A percentile compares a stretch with the other conserved stretches of the same genome.
These are phyloP conservation scores for Camellia oleifera DNA, from an alignment of 179 eudicot genomes.

Conservation along the genomic window DNA sequence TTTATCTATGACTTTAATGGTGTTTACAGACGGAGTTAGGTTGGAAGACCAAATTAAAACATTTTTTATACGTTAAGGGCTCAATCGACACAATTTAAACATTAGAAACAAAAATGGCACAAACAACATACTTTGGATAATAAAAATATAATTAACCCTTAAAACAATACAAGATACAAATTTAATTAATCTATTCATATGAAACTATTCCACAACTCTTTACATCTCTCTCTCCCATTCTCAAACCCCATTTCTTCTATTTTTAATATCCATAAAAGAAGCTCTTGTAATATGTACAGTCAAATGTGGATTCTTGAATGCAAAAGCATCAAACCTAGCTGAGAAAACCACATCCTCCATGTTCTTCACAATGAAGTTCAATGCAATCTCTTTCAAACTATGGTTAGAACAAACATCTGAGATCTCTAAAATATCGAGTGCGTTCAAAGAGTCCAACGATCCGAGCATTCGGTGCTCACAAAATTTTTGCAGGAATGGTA, in stretches of 20 bases:
- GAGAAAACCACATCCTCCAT: constrained; percentile 67
- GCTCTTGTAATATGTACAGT: constrained; percentile 77
- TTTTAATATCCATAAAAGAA: constrained; percentile 53
- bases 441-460: constrained; percentile 46
- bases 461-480: constrained; percentile 58
- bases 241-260: constrained; percentile 34
- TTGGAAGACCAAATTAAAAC: no score
- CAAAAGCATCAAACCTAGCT: constrained; percentile 59
- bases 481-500: constrained; percentile 53
- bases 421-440: constrained; percentile 61
- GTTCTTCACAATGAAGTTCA: constrained; percentile 63
- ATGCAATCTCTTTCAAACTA: constrained; percentile 48
- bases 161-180: no score
- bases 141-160: no score
- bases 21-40: no score
- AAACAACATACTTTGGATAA: no score
- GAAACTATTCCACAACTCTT: no score
- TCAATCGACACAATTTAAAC: no score
- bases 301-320: constrained; percentile 73
- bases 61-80: no score
- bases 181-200: no score
- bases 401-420: constrained; percentile 62
- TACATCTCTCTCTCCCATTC: no score
- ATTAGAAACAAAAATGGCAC: no score
- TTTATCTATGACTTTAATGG: no score